Evolutionary conservation across 2,329 filamentous ascomycete genomes (phyloP), one percentile per base, ranked within the genome.

Genomic region (Botryotinia globosa): DNA sequence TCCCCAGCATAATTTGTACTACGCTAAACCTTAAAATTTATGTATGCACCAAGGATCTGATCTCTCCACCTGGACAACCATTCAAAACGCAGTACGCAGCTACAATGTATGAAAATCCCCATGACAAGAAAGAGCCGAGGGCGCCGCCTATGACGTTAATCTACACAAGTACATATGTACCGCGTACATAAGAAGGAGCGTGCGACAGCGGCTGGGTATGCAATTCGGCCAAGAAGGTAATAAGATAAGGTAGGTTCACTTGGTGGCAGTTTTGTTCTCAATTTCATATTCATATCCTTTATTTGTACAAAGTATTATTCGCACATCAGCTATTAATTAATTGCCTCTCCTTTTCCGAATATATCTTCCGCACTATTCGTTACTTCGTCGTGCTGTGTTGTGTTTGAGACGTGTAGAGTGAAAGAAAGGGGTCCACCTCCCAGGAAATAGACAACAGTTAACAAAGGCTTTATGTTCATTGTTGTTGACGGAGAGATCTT

Each of bases 131-230:
- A 39, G 34, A 29, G 14, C n/a, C n/a, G n/a, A 25, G 51, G 6
- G 29, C 51, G 51, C n/a, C 59, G 34, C 59, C 59, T 39, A 62
- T 62, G 59, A 62, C 59, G 34, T 62, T n/a, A n/a, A 62, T 62
- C 14, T n/a, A 16, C 48, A 12, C 48, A 54, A n/a, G 34, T n/a
- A n/a, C n/a, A n/a, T n/a, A 9, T n/a, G 58, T 56, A 61, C 58
- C 14, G 34, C 16, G 22, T 61, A 37, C 58, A 61, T 61, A 39
- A 65, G 44, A 65, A 65, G 63, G 63, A 65, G 44, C 63, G 22
- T 66, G 44, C 32, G 44, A 64, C n/a, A 64, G 20, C n/a, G 29
- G 62, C 62, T 45, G 62, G 29, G 29, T 45, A 14, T 65, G 29
- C 34, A 65, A 65, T 51, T 34, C 20, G 22, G 51, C 51, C n/a